These are phyloP conservation scores for Mycena polygramma DNA, from an alignment of 768 basidiomycete species.

Conservation along the genomic window DNA sequence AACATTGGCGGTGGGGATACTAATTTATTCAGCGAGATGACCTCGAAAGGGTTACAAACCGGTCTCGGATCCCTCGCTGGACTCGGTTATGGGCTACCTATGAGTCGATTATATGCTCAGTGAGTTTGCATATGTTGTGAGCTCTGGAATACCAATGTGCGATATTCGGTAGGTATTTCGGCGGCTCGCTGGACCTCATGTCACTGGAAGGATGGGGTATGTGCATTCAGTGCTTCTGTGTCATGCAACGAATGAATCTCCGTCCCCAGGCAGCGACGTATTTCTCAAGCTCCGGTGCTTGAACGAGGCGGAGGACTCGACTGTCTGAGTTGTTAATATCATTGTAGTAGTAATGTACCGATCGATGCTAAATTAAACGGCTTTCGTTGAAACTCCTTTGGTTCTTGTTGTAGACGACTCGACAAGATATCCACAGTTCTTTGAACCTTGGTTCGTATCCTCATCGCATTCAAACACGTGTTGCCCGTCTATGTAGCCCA, in stretches of 20 bases:
- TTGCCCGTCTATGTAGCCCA: too few relatives aligned
- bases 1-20: constrained; percentile 63
- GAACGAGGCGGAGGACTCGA: constrained; percentile 65
- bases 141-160: constrained; percentile 15
- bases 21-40: constrained; percentile 82
- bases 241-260: constrained; percentile 41
- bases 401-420: too few relatives aligned
- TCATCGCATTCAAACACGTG: too few relatives aligned
- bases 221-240: constrained; percentile 36
- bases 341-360: constrained; percentile 2
- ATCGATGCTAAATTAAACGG: too few relatives aligned
- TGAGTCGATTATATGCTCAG: constrained; percentile 82
- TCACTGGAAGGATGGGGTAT: constrained; percentile 88
- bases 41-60: constrained; percentile 80
- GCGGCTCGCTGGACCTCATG: constrained; percentile 85
- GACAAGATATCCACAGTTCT: too few relatives aligned
- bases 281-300: constrained; percentile 68
- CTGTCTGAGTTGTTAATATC: constrained; percentile 48
- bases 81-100: constrained; percentile 87
- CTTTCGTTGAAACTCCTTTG: too few relatives aligned
- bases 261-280: constrained; percentile 44
- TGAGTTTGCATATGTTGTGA: constrained; percentile 41
- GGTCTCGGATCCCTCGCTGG: constrained; percentile 93
- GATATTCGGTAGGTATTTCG: constrained; percentile 74
- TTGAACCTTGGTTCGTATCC: too few relatives aligned